Base-by-base conservation (phyloP, 2,329 filamentous ascomycete species). In the Hypoxylon sp. region DNA sequence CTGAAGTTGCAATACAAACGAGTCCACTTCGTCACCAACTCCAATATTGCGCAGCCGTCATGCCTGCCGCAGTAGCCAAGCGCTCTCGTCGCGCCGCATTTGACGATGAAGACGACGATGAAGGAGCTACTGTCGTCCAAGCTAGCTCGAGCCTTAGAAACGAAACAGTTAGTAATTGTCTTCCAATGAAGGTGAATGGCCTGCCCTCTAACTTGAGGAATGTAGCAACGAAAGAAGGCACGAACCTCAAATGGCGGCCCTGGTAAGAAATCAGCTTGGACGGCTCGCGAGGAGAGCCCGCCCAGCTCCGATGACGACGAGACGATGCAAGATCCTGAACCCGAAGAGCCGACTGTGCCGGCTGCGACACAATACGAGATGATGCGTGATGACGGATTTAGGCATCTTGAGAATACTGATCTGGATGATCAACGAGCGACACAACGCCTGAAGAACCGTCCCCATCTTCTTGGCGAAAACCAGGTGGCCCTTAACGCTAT, bases 401-500 rank as follows among this genome's bases (percentile, higher is more conserved):
- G 80, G 54, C 88, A 91, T 74, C 79, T 91, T 4, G 79, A 84
- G 29, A 79, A 90, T 62, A 81, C 84, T 37, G 87, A 88, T 11
- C 79, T 82, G 70, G 89, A 91, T 72, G 90, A 92, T 74, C 79
- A 87, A 57, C 84, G 85, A 54, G 90, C 90, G 29, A 92, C 89
- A 8, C 89, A 92, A 75, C 86, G 87, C 29, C 82, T 93, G 24
- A 83, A 84, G 60, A 85, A 82, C 69, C 84, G 83, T 59, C 79
- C 83, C 48, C 75, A 79, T 32, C 81, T 79, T 39, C 80, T 87
- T 58, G 87, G 88, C 11, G 86, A 92, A 21, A 98, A 97, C 73
- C 85, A 89, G 42, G 88, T 92, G 1, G 91, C 93, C 0, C 92
- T 97, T 42, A 91, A 92, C 73, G 94, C 93, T 1, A 95, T 98